phyloP scores from a whole-genome alignment of 768 basidiomycete species.

The Lentinula boryana region DNA sequence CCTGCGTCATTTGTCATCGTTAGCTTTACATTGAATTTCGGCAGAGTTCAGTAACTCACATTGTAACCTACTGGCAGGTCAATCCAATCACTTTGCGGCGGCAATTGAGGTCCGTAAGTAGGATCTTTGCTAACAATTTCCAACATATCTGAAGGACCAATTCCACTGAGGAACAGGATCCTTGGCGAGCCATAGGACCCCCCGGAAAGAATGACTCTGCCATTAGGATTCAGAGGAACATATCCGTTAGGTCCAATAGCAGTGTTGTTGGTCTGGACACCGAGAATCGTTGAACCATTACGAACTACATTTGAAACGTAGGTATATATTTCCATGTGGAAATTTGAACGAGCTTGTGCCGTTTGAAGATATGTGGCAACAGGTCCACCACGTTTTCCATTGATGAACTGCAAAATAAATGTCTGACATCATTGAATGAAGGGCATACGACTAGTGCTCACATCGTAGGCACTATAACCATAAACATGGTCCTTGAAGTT shows the following conservation, averaged over 20 bases:
- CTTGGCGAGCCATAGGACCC: conserved; percentile 53
- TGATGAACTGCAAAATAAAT: conserved; percentile 25
- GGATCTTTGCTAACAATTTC: conserved; percentile 39
- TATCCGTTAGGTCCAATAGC: conserved; percentile 50
- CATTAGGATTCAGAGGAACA: conserved; percentile 44
- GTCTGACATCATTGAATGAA: too few relatives aligned
- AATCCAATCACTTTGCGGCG: conserved; percentile 45
- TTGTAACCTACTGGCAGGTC: conserved; percentile 54
- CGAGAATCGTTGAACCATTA: conserved; percentile 47
- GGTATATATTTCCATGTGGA: conserved; percentile 42
- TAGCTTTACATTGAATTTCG: neutral
- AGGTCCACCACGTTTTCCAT: conserved; percentile 47
- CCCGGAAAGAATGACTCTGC: conserved; percentile 56
- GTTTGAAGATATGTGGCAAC: conserved; percentile 57
- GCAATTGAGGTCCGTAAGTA: conserved; percentile 39
- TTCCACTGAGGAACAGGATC: conserved; percentile 55
- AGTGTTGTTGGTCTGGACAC: conserved; percentile 58
- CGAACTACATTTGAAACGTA: conserved; percentile 49
- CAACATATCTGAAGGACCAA: conserved; percentile 57
- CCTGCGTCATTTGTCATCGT: conserved; percentile 16
- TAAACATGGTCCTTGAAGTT: conserved; percentile 54
- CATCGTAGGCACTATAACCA: conserved; percentile 45
- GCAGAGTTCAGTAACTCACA: conserved; percentile 17
- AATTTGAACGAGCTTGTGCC: conserved; percentile 46
- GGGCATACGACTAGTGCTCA: conserved; percentile 13